These are phyloP conservation scores for Deinandra increscens DNA, from an alignment of 129 eudicot species.

Conservation along the genomic window DNA sequence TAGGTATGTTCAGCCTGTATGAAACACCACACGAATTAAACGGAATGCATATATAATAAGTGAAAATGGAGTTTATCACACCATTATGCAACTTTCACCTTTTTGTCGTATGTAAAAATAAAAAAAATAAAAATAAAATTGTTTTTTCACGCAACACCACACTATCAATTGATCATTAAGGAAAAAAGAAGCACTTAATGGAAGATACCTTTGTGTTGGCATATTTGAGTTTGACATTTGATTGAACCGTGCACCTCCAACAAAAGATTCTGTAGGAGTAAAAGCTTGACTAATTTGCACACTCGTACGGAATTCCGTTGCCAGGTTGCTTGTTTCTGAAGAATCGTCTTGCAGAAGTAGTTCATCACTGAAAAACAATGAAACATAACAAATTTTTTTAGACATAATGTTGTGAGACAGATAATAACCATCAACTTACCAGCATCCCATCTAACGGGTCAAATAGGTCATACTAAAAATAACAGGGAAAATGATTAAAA, in stretches of 20 bases:
- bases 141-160: no score
- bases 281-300: constrained; percentile 55
- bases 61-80: neutral
- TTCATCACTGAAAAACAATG: constrained; percentile 61
- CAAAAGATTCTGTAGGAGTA: constrained; percentile 39
- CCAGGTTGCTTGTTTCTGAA: constrained; percentile 50
- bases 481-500: no score
- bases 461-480: no score
- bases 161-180: no score
- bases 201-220: constrained; percentile 53
- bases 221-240: constrained; percentile 36
- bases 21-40: neutral
- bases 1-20: constrained; percentile 55
- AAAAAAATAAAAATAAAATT: no score
- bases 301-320: constrained; percentile 56
- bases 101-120: no score
- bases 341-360: constrained; percentile 79
- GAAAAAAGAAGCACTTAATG: neutral
- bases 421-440: neutral
- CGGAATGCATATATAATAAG: neutral
- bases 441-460: no score
- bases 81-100: neutral
- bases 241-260: constrained; percentile 43
- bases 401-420: neutral
- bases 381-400: neutral